A percentile compares a stretch with the other conserved stretches of the same genome.
Evolutionary conservation across 345 rosid species (phyloP).

Genomic region (Aurinia saxatilis): DNA sequence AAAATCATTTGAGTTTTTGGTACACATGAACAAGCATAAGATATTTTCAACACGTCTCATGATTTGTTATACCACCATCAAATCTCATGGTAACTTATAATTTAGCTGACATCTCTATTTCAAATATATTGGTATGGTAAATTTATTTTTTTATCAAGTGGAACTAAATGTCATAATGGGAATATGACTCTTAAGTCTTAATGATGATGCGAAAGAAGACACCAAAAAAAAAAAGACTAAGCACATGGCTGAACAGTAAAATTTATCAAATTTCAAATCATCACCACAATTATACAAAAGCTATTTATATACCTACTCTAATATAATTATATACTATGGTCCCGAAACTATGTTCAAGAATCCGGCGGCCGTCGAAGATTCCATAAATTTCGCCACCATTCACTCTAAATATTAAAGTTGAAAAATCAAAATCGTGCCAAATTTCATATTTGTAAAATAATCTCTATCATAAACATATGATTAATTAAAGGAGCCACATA

Average conservation of each 20-base stretch:
- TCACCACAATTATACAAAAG: neutral
- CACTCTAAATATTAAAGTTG: slow-evolving; percentile 10
- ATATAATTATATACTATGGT: neutral
- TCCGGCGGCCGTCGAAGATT: slow-evolving; percentile 28
- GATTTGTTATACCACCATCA: slow-evolving; percentile 5
- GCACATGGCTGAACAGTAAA: slow-evolving; percentile 25
- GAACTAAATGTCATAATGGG: slow-evolving; percentile 3
- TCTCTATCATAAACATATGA: neutral
- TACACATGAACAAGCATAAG: slow-evolving; percentile 19
- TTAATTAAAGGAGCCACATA: neutral
- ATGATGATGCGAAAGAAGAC: slow-evolving; percentile 20
- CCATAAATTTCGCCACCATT: slow-evolving; percentile 32
- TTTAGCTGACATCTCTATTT: too few species aligned
- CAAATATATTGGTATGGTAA: too few species aligned
- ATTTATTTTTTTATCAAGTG: neutral
- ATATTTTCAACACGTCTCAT: slow-evolving; percentile 19
- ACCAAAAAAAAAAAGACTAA: neutral
- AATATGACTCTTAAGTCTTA: slow-evolving; percentile 3
- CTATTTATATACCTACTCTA: neutral
- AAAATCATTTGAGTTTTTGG: slow-evolving; percentile 17
- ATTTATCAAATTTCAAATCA: slow-evolving; percentile 13
- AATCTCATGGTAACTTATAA: neutral
- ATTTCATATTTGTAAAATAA: neutral
- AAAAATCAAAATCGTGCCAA: neutral
- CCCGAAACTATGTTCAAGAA: neutral